Percentiles rank a stretch among this genome's conserved stretches.
These are phyloP conservation scores for Fusarium oligoseptatum DNA, from an alignment of 2,329 filamentous ascomycete genomes.

Conservation along the genomic window DNA sequence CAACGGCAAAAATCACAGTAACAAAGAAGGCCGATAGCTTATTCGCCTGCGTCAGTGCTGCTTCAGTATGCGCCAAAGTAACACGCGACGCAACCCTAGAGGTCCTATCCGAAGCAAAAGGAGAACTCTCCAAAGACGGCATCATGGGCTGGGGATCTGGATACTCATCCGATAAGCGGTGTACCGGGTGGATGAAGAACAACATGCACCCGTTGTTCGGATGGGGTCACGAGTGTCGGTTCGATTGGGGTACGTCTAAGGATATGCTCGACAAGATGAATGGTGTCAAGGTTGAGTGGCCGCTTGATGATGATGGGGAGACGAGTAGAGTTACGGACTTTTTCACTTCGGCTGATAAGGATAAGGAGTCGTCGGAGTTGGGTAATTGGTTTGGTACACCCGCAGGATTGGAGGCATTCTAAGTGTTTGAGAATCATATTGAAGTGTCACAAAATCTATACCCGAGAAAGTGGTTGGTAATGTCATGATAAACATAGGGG, in stretches of 20 bases:
- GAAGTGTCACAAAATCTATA: not conserved
- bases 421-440: constrained; percentile 37
- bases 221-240: constrained; percentile 92
- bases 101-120: constrained; percentile 72
- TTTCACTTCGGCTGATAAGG: constrained; percentile 64
- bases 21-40: constrained; percentile 93
- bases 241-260: constrained; percentile 96
- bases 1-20: constrained; percentile 79
- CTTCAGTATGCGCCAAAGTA: constrained; percentile 95
- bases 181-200: constrained; percentile 82
- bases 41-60: constrained; percentile 93
- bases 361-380: constrained; percentile 72
- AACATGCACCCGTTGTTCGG: constrained; percentile 96
- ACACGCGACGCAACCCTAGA: constrained; percentile 92
- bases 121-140: constrained; percentile 54
- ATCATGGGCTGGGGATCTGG: constrained; percentile 85
- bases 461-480: not conserved
- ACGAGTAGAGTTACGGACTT: constrained; percentile 82
- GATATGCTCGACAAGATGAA: constrained; percentile 88
- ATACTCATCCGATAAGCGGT: constrained; percentile 89
- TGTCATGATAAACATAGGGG: not conserved
- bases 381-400: constrained; percentile 85
- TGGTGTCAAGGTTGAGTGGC: constrained; percentile 86
- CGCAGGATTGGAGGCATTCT: constrained; percentile 79
- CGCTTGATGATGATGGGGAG: constrained; percentile 77